These are phyloP conservation scores for Irpex rosettiformis DNA, from an alignment of 1,284 basidiomycete species.

Conservation along the genomic window DNA sequence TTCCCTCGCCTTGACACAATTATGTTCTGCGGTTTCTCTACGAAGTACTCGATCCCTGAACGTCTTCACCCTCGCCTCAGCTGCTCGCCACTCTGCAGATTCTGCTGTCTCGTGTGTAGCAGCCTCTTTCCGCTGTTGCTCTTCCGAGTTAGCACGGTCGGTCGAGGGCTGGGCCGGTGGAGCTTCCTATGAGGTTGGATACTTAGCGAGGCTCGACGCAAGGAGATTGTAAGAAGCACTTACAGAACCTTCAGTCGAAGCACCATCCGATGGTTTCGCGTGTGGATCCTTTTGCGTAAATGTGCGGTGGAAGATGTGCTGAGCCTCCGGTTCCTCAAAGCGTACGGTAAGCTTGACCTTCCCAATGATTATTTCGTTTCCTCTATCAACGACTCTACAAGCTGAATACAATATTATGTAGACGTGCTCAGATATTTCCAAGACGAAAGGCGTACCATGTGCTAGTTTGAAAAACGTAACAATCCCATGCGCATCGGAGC, in stretches of 20 bases:
- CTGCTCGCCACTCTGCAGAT: background rate
- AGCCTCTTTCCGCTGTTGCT: background rate
- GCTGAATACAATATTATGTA: background rate
- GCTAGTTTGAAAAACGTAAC: background rate
- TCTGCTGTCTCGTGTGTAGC: background rate
- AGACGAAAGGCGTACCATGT: background rate
- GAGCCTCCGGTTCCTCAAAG: background rate
- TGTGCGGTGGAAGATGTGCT: background rate
- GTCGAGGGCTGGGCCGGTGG: background rate
- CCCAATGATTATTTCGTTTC: too few species aligned
- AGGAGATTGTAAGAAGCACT: background rate
- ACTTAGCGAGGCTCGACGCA: background rate
- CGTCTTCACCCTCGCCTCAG: background rate
- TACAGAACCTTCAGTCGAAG: background rate
- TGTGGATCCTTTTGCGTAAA: background rate
- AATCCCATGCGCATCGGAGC: background rate
- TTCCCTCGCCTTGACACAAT: background rate
- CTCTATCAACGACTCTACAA: background rate
- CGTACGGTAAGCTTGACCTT: conserved; percentile 7
- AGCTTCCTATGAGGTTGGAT: background rate
- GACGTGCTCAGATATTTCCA: background rate
- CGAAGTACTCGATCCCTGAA: background rate
- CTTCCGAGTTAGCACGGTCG: background rate
- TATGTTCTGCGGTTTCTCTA: background rate
- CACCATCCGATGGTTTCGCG: background rate